Evolutionary conservation across 2,329 filamentous ascomycete genomes (phyloP).

Genomic region (Fusarium brachygibbosum): DNA sequence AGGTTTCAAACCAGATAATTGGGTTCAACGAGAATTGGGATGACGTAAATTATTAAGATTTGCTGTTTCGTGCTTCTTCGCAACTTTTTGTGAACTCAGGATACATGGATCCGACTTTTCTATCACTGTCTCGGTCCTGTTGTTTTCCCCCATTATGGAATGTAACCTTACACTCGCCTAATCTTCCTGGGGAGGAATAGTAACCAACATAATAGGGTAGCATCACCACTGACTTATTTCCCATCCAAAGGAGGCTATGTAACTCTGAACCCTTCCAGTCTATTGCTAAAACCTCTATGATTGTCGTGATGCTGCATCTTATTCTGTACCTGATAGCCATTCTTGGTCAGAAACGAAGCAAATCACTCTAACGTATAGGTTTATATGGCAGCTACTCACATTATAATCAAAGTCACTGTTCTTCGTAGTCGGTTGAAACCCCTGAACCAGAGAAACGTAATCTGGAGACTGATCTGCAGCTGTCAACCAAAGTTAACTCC

Average conservation of each 20-base stretch:
- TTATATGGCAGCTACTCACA: too few relatives aligned
- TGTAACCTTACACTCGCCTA: constrained; percentile 20
- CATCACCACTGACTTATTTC: background rate
- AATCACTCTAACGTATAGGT: background rate
- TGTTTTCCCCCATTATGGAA: background rate
- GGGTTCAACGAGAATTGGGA: background rate
- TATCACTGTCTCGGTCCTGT: background rate
- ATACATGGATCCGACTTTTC: rapidly evolving
- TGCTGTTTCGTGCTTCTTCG: background rate
- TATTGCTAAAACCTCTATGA: background rate
- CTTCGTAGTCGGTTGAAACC: background rate
- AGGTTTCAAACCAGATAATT: background rate
- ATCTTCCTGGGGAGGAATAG: background rate
- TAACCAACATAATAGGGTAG: background rate
- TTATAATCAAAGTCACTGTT: background rate
- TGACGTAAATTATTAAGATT: background rate
- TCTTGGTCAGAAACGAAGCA: background rate
- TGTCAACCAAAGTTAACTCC: background rate
- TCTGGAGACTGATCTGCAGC: background rate
- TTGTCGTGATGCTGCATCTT: background rate
- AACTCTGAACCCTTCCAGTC: background rate
- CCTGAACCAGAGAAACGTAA: background rate
- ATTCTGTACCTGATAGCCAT: background rate
- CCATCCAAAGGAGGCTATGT: background rate
- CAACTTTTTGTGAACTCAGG: too few relatives aligned